Conservation (phyloP, 306 rosid genomes). For the Vicia sativa region DNA sequence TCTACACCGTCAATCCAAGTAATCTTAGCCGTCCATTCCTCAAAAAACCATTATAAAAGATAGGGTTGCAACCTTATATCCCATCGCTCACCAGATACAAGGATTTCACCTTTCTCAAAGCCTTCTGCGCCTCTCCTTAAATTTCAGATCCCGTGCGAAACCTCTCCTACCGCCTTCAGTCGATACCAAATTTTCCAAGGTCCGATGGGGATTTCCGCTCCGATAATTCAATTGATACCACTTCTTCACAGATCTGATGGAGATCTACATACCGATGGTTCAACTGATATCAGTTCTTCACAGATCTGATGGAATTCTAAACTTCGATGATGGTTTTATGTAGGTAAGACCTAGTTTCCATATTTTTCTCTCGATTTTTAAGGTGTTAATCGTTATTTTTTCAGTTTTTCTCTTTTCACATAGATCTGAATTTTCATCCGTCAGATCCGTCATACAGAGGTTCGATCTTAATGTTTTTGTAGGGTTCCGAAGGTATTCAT, state of each 20-base stretch:
- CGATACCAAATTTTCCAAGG: too few relatives aligned
- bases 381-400: not conserved
- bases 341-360: not conserved
- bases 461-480: slow-evolving; percentile 9
- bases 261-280: too few relatives aligned
- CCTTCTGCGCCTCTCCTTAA: too few relatives aligned
- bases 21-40: slow-evolving; percentile 43
- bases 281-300: too few relatives aligned
- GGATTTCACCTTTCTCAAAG: too few relatives aligned
- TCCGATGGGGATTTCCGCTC: too few relatives aligned
- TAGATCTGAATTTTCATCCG: not conserved
- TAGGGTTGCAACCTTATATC: not conserved
- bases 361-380: rapidly evolving
- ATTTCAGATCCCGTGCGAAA: slow-evolving; percentile 8
- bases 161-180: too few relatives aligned
- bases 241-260: too few relatives aligned
- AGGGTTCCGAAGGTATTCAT: slow-evolving; percentile 17
- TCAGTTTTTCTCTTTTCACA: not conserved
- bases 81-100: not conserved
- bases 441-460: slow-evolving; percentile 14
- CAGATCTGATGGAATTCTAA: not conserved
- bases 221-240: too few relatives aligned
- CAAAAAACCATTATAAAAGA: slow-evolving; percentile 29
- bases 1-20: slow-evolving; percentile 34
- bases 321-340: not conserved